Base-by-base conservation (phyloP, 129 eudicot species). In the Dittrichia graveolens region DNA sequence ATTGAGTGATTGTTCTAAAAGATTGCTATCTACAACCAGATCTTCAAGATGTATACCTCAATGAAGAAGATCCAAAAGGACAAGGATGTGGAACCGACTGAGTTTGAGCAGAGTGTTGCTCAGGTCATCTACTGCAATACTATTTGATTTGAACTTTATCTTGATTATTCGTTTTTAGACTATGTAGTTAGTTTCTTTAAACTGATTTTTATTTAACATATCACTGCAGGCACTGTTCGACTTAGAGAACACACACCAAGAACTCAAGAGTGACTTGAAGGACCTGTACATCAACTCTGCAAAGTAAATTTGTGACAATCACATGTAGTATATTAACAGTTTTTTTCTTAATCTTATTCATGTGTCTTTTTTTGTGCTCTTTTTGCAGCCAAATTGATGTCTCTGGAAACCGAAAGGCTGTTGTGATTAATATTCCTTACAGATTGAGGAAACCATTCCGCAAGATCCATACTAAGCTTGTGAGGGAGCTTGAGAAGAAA, bases 401-500 rank as follows among this genome's bases (percentile, higher is more conserved):
- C 5, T 82, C 92, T 65, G 92, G 81, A 37, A 82, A 85, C 81
- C 75, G 81, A 62, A 91, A 91, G 70, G 97, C 97, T 81, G 85
- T 88, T 60, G 87, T 91, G 69, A 70, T 91, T 69, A 88, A 91
- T 48, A 87, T 86, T 8, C 97, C 97, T 0, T 91, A 91, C 52
- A 79, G 96, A 71, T 59, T 91, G 56, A 88, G 96, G 80, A 91
- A 91, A 66, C 83, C 85, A 16, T 91, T 88, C 80, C 95, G 96
- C 82, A 91, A 91, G 81, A 86, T 88, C 59, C 96, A 91, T 49
- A 70, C 84, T 8, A 84, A 79, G 79, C 90, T 91, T 75, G 95
- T 91, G n/a, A 88, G 97, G 11, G 97, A 91, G 82, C 97, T 91
- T 15, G 97, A 91, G 82, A 91, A 88, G 87, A 91, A 91, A 69